phyloP scores from a whole-genome alignment of 2,329 filamentous ascomycete genomes.

The Bimuria novae-zelandiae region DNA sequence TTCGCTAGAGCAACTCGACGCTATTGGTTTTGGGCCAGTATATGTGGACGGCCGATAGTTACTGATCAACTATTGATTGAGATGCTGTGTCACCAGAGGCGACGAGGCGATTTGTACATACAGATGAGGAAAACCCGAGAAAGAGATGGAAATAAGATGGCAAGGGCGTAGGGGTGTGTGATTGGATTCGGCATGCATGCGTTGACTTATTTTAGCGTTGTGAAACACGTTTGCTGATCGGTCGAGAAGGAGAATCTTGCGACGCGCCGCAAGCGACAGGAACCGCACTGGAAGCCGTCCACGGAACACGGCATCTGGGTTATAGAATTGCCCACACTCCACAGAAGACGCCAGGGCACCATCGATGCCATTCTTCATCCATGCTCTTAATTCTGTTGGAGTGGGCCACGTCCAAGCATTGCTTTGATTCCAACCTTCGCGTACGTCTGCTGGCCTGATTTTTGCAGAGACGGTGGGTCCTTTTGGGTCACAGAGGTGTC shows the following conservation, averaged over 20 bases:
- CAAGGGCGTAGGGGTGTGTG: background rate
- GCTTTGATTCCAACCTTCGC: slow-evolving; percentile 26
- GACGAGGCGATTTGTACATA: slow-evolving; percentile 6
- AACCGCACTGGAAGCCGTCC: background rate
- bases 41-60: background rate
- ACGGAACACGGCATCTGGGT: background rate
- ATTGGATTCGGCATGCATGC: slow-evolving; percentile 9
- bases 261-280: slow-evolving; percentile 6
- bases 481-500: slow-evolving; percentile 15
- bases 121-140: slow-evolving; percentile 1
- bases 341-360: too few relatives aligned
- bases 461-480: slow-evolving; percentile 9
- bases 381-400: slow-evolving; percentile 13
- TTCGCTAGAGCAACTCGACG: background rate
- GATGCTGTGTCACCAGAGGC: slow-evolving; percentile 7
- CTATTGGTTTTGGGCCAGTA: background rate
- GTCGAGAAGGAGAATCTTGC: slow-evolving; percentile 3
- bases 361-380: slow-evolving; percentile 1
- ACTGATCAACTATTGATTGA: slow-evolving; percentile 4
- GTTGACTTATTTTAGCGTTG: slow-evolving; percentile 9
- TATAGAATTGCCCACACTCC: too few relatives aligned
- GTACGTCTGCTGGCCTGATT: slow-evolving; percentile 25
- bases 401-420: slow-evolving; percentile 38
- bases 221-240: slow-evolving; percentile 7
- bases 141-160: background rate